phyloP scores from a whole-genome alignment of 306 rosid genomes.

The Leucaena leucocephala region DNA sequence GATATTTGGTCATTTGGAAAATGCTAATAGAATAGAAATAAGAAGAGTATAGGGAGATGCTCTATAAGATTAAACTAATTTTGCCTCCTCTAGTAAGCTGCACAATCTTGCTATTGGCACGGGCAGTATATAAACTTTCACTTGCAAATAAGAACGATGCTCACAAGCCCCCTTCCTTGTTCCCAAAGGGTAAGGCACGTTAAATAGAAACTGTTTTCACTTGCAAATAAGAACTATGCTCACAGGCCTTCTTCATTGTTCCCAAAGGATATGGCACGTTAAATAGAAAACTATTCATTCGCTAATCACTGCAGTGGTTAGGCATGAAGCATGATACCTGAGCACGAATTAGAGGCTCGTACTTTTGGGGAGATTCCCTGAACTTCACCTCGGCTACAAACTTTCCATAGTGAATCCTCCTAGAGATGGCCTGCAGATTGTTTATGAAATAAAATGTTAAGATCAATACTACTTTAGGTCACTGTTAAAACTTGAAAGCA shows the following conservation, averaged over 20 bases:
- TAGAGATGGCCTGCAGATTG: slow-evolving; percentile 76
- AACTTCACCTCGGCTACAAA: slow-evolving; percentile 96
- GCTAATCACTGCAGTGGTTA: background rate
- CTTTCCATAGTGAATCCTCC: slow-evolving; percentile 90
- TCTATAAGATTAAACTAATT: background rate
- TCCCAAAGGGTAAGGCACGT: slow-evolving; percentile 1
- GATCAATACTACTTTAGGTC: background rate
- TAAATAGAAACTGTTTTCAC: background rate
- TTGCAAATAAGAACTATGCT: no score
- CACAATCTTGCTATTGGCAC: background rate
- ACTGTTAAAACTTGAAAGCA: background rate
- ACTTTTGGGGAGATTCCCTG: slow-evolving; percentile 73
- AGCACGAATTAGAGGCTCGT: slow-evolving; percentile 77
- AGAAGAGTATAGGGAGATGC: background rate
- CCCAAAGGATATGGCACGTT: slow-evolving; percentile 3
- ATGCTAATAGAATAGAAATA: background rate
- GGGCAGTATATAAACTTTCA: background rate
- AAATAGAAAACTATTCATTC: background rate
- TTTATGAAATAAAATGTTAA: background rate
- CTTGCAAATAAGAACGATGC: background rate
- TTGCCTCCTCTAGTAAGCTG: background rate
- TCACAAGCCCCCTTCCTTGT: slow-evolving; percentile 18
- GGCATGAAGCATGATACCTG: slow-evolving; percentile 40
- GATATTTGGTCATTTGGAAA: background rate
- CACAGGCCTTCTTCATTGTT: background rate